Evolutionary conservation across 179 eudicot species (phyloP), one percentile per base, ranked within the genome.

Genomic region (Camellia oleifera): DNA sequence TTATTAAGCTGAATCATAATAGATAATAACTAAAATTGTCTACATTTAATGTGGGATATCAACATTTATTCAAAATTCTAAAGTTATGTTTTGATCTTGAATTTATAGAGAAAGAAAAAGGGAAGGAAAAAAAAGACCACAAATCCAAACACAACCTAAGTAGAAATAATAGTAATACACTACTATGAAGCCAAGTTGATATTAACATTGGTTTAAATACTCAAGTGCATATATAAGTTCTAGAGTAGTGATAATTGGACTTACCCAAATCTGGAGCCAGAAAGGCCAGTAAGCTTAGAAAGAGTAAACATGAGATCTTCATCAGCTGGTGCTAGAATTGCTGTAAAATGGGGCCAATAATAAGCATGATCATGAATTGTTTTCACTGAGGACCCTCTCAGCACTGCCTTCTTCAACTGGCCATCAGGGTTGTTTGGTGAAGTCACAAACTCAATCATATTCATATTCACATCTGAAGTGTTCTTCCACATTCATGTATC

Each of bases 281-380:
- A 89, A 79, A 86, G 89, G 62, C 87, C 91, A 15, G 87, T 86
- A 20, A 86, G 78, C 77, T 88, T 88, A 17, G 91, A 86, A 15
- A 78, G 70, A 11, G 87, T 80, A 44, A 88, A 88, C 4, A 88
- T 84, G 78, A 86, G 53, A 60, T 86, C 89, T 58, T 86, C 84
- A 70, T 86, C 80, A 3, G 84, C 74, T 2, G 87, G 87, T 6
- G 85, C 64, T 6, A 85, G 63, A 72, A 88, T 88, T 4, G 89
- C 69, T 7, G 87, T 82, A 63, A 60, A 86, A 82, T 81, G 91
- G 5, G 91, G 91, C 91, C 91, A 88, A 52, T 81, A 77, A 79
- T 88, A 84, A 20, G 86, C 87, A 71, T 66, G 82, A 74, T 87
- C 87, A 60, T 83, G 63, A 50, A 87, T 79, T 11, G 85, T 60